Conservation (phyloP, 2,329 filamentous ascomycete species). For the Botrytis sinoallii region DNA sequence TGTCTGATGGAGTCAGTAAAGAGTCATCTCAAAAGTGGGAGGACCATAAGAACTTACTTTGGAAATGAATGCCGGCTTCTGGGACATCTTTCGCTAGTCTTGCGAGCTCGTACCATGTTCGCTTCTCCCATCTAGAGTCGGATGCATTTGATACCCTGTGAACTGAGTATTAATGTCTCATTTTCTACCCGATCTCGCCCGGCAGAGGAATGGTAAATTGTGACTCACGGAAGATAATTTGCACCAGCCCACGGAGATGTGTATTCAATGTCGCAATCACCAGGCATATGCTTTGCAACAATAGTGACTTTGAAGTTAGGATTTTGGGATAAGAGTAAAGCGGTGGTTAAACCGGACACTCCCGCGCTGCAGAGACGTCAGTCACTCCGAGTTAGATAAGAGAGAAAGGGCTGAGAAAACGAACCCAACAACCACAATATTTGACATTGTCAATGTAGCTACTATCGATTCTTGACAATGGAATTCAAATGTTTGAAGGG, state of each 20-base stretch:
- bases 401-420: slow-evolving; percentile 19
- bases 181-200: slow-evolving; percentile 3
- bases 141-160: slow-evolving; percentile 25
- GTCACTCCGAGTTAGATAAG: slow-evolving; percentile 10
- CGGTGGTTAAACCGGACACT: slow-evolving; percentile 63
- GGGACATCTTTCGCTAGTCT: slow-evolving; percentile 61
- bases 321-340: slow-evolving; percentile 57
- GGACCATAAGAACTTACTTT: slow-evolving; percentile 46
- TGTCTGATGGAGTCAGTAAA: slow-evolving; percentile 39
- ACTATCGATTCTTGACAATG: neutral
- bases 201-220: neutral
- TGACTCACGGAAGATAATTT: slow-evolving; percentile 68
- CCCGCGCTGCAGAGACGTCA: slow-evolving; percentile 50
- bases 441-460: slow-evolving; percentile 31
- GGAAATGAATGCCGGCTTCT: slow-evolving; percentile 78
- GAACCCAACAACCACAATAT: slow-evolving; percentile 42
- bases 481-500: neutral
- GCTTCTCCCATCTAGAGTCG: slow-evolving; percentile 54
- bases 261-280: slow-evolving; percentile 89
- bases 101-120: slow-evolving; percentile 62
- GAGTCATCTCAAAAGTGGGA: neutral
- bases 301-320: slow-evolving; percentile 61
- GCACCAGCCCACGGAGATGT: slow-evolving; percentile 86
- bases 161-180: slow-evolving; percentile 34
- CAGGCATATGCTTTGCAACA: slow-evolving; percentile 85